These are phyloP conservation scores for Arthrinium puccinioides DNA, from an alignment of 2,329 filamentous ascomycete genomes.

Conservation along the genomic window DNA sequence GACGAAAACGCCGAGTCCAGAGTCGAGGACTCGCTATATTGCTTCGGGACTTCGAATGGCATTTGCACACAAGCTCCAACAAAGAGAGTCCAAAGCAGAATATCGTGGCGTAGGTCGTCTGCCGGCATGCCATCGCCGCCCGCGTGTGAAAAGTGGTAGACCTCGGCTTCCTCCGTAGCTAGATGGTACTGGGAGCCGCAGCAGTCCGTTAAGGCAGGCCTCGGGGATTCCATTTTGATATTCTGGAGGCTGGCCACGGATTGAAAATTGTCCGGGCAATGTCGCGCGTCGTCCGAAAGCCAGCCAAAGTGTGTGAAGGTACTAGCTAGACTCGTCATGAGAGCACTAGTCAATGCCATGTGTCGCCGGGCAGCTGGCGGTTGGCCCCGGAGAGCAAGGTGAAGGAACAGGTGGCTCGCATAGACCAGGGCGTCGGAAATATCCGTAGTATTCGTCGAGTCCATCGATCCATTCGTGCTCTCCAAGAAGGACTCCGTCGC, in stretches of 20 bases:
- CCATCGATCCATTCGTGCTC: conserved; percentile 5
- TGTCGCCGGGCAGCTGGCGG: conserved; percentile 22
- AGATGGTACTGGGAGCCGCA: not conserved
- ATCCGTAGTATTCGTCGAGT: conserved; percentile 12
- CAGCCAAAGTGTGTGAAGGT: conserved; percentile 17
- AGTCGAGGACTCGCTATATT: conserved; percentile 6
- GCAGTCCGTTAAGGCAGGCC: not conserved
- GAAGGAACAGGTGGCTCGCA: conserved; percentile 22
- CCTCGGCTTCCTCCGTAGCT: conserved; percentile 4
- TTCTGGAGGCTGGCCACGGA: conserved; percentile 7
- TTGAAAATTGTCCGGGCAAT: too few relatives aligned
- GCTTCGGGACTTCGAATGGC: conserved; percentile 5
- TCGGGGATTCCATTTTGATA: not conserved
- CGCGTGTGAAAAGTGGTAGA: not conserved
- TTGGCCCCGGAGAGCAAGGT: conserved; percentile 22
- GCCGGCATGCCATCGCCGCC: not conserved
- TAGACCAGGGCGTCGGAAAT: conserved; percentile 20
- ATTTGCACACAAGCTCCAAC: conserved; percentile 22
- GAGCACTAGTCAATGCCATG: conserved; percentile 17
- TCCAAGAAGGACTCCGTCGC: too few relatives aligned
- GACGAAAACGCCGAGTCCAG: conserved; percentile 10
- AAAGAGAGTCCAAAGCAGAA: conserved; percentile 24
- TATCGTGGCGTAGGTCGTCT: conserved; percentile 19
- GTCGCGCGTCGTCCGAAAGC: conserved; percentile 11
- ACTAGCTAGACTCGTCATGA: conserved; percentile 19